Evolutionary conservation across 164 flowering plant species (phyloP).

Genomic region (Piper betle): DNA sequence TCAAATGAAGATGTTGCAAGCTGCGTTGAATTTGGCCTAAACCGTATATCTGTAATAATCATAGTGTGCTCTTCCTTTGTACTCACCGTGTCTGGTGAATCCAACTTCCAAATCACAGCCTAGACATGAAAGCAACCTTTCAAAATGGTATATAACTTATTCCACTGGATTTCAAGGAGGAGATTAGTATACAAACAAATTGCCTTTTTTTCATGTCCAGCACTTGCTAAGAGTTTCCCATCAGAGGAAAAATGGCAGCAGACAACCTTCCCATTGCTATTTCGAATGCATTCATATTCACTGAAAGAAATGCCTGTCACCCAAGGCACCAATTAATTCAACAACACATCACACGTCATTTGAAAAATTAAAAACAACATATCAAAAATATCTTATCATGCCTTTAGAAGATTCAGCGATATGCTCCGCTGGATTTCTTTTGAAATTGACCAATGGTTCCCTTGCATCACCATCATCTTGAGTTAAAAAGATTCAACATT

Average conservation of each 20-base stretch:
- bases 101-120: slow-evolving; percentile 91
- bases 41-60: slow-evolving; percentile 74
- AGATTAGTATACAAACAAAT: background rate
- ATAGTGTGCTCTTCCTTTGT: slow-evolving; percentile 58
- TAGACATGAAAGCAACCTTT: slow-evolving; percentile 9
- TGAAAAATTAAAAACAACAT: background rate
- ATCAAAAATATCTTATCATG: slow-evolving; percentile 8
- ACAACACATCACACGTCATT: background rate
- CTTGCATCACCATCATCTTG: slow-evolving; percentile 83
- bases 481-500: slow-evolving; percentile 73
- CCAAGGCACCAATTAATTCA: background rate
- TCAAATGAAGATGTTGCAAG: slow-evolving; percentile 85
- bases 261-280: slow-evolving; percentile 53
- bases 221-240: slow-evolving; percentile 79
- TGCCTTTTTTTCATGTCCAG: slow-evolving; percentile 91
- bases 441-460: slow-evolving; percentile 54
- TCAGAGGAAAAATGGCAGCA: slow-evolving; percentile 92
- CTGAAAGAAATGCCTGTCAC: slow-evolving; percentile 57
- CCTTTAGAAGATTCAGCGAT: slow-evolving; percentile 70
- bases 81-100: slow-evolving; percentile 55
- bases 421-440: slow-evolving; percentile 57
- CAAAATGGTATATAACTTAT: background rate
- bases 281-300: slow-evolving; percentile 51
- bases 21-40: slow-evolving; percentile 83
- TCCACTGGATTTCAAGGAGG: background rate